Evolutionary conservation across 202 grass and related monocot species (phyloP), one percentile per base, ranked within the genome.

Genomic region (Eragrostis tef): DNA sequence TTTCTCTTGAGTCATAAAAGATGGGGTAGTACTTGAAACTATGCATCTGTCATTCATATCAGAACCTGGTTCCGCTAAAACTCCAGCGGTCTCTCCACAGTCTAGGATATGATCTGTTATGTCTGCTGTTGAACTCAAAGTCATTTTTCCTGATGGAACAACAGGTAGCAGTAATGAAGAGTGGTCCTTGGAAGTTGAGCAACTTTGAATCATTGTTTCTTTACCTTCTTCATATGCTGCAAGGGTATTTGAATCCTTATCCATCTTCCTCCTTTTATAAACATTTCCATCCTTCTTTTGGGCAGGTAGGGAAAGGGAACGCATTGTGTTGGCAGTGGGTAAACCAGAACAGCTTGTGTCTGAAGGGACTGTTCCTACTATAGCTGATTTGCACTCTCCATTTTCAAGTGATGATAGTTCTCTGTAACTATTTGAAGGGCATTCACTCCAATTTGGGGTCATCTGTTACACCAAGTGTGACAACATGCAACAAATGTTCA

Each of bases 401-500:
- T 87, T 87, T 59, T 67, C 72, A 44, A 65, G 69, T 41, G 64
- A 87, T 85, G 87, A 60, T 60, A 76, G 47, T 85, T 89, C 75
- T 43, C 19, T 82, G 26, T 42, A 84, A 77, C 52, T 71, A 86
- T 91, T 70, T 80, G 67, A 84, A 82, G 72, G 46, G 50, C 73
- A 71, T 71, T 75, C 91, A 56, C 75, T 88, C 84, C 78, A 88
- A 74, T 94, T 94, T 81, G 91, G 91, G 75, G 88, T 88, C 86
- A 91, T 87, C 83, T 84, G 71, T 74, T 88, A 39, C 34, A 39
- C 34, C 34, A 39, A 4, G 34, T 39, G 34, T 5, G 34, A 62
- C 51, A 74, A 84, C 64, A 67, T 47, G 54, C 12, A 78, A 67
- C 62, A 85, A 50, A 54, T 71, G 65, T 75, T 84, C 17, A 67